Conservation (phyloP, 2,329 filamentous ascomycete species). For the Metarhizium anisopliae region DNA sequence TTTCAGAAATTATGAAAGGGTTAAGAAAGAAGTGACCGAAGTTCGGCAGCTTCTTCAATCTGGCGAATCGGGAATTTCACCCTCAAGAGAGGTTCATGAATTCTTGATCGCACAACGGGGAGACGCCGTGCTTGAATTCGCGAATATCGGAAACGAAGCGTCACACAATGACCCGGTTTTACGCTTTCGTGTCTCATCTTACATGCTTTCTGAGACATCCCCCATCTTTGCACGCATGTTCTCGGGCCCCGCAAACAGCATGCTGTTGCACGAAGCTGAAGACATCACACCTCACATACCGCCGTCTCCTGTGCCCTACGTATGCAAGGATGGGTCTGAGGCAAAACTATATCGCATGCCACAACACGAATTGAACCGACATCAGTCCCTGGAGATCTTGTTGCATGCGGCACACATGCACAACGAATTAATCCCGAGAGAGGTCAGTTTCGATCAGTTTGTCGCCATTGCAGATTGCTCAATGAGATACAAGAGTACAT, state of each 20-base stretch:
- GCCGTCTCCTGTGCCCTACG: conserved; percentile 23
- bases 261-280: conserved; percentile 25
- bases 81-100: conserved; percentile 30
- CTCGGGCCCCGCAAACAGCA: conserved; percentile 18
- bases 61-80: conserved; percentile 31
- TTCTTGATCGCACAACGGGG: conserved; percentile 34
- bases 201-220: conserved; percentile 40
- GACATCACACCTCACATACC: conserved; percentile 27
- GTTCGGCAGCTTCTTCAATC: conserved; percentile 31
- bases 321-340: conserved; percentile 33
- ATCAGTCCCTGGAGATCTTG: conserved; percentile 34
- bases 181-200: conserved; percentile 42
- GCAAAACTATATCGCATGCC: conserved; percentile 43
- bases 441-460: conserved; percentile 38
- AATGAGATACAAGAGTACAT: conserved; percentile 41
- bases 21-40: conserved; percentile 31
- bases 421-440: conserved; percentile 33
- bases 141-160: conserved; percentile 28
- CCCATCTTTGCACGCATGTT: conserved; percentile 44
- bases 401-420: conserved; percentile 45
- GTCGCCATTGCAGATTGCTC: conserved; percentile 43
- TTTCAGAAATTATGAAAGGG: conserved; percentile 36
- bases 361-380: conserved; percentile 35
- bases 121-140: conserved; percentile 43
- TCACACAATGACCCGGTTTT: conserved; percentile 27